Conservation (phyloP, 2,329 filamentous ascomycete species). For the Hymenoscyphus scutula region DNA sequence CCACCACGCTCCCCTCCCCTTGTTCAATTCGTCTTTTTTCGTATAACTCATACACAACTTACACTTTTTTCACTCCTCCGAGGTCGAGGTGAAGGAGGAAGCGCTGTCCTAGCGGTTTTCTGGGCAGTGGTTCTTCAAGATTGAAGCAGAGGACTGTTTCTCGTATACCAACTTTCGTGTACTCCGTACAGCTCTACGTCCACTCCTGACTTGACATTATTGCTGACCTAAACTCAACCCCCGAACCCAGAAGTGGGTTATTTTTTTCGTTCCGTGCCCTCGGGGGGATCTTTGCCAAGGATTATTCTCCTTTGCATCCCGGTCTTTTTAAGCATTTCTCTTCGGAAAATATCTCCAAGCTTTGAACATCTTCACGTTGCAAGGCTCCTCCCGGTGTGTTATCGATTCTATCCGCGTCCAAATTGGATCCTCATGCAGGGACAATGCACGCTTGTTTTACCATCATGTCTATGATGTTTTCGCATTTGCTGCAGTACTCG, state of each 20-base stretch:
- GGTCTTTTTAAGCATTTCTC: neutral
- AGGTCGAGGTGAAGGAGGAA: too few species aligned
- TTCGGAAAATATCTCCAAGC: neutral
- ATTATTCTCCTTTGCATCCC: neutral
- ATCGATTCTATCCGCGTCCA: neutral
- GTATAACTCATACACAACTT: too few species aligned
- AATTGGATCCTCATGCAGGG: conserved; percentile 2
- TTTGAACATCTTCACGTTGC: neutral
- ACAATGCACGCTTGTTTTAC: neutral
- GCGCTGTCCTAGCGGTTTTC: too few species aligned
- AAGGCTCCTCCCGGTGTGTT: neutral
- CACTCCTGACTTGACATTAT: too few species aligned
- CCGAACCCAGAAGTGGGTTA: too few species aligned
- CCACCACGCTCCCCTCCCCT: too few species aligned
- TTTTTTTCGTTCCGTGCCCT: too few species aligned
- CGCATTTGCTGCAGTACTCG: neutral
- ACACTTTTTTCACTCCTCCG: too few species aligned
- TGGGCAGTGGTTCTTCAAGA: neutral
- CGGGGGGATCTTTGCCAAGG: too few species aligned
- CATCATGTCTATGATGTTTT: neutral
- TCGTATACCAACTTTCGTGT: neutral
- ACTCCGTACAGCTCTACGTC: too few species aligned
- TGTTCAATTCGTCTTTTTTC: too few species aligned
- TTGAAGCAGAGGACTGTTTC: neutral
- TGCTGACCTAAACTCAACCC: too few species aligned